Base-by-base conservation (phyloP, 108 stramenopile species). In the Schizochytrium sp. region DNA sequence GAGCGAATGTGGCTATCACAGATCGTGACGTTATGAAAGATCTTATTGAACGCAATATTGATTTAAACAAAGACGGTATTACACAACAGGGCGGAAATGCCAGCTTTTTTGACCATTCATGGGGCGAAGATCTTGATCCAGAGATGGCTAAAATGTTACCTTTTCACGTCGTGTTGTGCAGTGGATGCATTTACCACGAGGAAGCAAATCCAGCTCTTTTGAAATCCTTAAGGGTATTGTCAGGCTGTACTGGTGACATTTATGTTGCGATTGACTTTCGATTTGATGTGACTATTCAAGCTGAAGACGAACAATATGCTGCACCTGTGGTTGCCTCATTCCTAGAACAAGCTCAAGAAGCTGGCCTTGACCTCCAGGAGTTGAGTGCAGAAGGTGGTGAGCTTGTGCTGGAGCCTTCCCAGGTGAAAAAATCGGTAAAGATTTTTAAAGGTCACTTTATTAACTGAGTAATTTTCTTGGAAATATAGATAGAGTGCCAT, bases 191-290 rank as follows among this genome's bases (percentile, higher is more conserved):
- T n/a, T 83, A 83, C 47, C 76, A 83, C 40, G 76, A 83, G 53
- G 76, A 83, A 53, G 76, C 76, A 5, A 83, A 83, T 53, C 76
- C 76, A 12, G 47, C 53, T 17, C 47, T 83, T 13, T 38, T 83
- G 17, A 7, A 83, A 28, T 83, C 76, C 45, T 53, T 83, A 38
- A n/a, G 47, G 13, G 28, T 53, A n/a, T 53, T 83, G 50, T 17
- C 76, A 53, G 53, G 28, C 15, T 10, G 50, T 0, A 55, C 47
- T 5, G 53, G 50, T 38, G 76, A 55, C 76, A 42, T 83, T 42
- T 83, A 83, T 42, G 47, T 83, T 17, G 76, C 76, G 8, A 83
- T 83, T 50, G 76, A 83, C 53, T 83, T 83, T 55, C 76, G 76
- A 47, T 83, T 83, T 42, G 76, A 83, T 28, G 76, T 83, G 12